Percentiles rank a stretch among this genome's conserved stretches.
Evolutionary conservation across 352 stramenopile species (phyloP).

Genomic region (Phytophthora meadii): DNA sequence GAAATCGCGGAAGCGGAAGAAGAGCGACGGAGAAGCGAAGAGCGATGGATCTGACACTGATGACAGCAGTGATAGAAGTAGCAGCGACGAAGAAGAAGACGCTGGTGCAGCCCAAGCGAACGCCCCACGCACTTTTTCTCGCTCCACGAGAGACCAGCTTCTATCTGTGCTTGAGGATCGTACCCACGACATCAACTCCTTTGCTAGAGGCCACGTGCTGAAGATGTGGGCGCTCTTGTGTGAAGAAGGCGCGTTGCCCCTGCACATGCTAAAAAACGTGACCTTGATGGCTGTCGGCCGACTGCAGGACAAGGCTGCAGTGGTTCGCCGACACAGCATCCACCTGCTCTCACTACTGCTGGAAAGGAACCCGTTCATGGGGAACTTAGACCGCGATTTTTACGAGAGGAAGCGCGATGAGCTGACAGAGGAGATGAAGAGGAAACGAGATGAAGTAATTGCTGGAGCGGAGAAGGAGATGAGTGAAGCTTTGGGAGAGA

Average conservation of each 20-base stretch:
- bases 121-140: slow-evolving; percentile 55
- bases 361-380: slow-evolving; percentile 96
- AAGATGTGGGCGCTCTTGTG: slow-evolving; percentile 91
- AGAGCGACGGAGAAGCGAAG: slow-evolving; percentile 26
- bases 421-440: slow-evolving; percentile 66
- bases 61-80: slow-evolving; percentile 33
- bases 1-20: slow-evolving; percentile 22
- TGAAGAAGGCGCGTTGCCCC: slow-evolving; percentile 85
- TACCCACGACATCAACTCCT: slow-evolving; percentile 93
- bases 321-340: slow-evolving; percentile 90
- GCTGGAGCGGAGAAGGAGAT: slow-evolving; percentile 81
- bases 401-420: slow-evolving; percentile 87
- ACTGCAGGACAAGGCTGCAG: slow-evolving; percentile 94
- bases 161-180: slow-evolving; percentile 91
- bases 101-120: slow-evolving; percentile 18
- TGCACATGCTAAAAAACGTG: slow-evolving; percentile 84
- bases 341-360: slow-evolving; percentile 91
- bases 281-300: slow-evolving; percentile 87
- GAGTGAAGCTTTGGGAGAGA: slow-evolving; percentile 50
- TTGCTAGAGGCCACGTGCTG: slow-evolving; percentile 90
- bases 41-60: slow-evolving; percentile 33
- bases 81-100: slow-evolving; percentile 33
- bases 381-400: slow-evolving; percentile 83
- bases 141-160: slow-evolving; percentile 73
- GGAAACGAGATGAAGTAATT: slow-evolving; percentile 80